Base-by-base conservation (phyloP, 495 filamentous ascomycete species). In the Penicillium bovifimosum region DNA sequence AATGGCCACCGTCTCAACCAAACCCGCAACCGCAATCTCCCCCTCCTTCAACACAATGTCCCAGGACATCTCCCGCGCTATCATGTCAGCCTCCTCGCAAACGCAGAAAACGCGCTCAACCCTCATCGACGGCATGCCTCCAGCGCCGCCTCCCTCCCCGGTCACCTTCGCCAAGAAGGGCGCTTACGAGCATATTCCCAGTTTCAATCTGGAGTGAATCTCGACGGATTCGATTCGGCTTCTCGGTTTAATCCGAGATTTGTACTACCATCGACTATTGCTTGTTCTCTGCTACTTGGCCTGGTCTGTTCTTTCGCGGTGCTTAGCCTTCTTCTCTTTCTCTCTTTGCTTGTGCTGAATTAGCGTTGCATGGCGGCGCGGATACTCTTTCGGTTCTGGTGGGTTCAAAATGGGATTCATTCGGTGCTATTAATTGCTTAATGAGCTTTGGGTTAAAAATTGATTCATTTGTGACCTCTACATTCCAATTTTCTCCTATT, bases 131-230 rank as follows among this genome's bases (percentile, higher is more conserved):
- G 63, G 64, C 7, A 69, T 75, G 26, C 74, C 77, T 7, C 73
- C 76, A 0, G 62, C 62, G 6, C 77, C 76, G 6, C 76, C 76
- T 14, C 77, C 77, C 5, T 76, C 72, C 2, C 77, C 76, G 0
- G 73, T 77, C 45, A 64, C 66, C 43, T 74, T 70, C 33, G 60
- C 62, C 24, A 52, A 61, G 17, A 60, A 63, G 20, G 26, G 20
- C 9, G 20, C 9, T 14, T 53, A 40, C 18, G 54, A 58, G 27
- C 52, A 65, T n/a, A 58, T 65, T 18, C 52, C 54, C 17, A 52
- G 44, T 24, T 24, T 65, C 46, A 58, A 47, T 33, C 47, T 65
- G n/a, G 62, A 63, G 55, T 63, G 52, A 46, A 38, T 32, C 2
- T 36, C 31, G 20, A 24, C 20, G 29, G 6, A 36, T 16, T 27